phyloP scores from a whole-genome alignment of 2,329 filamentous ascomycete species.

The Apiospora kogelbergensis region DNA sequence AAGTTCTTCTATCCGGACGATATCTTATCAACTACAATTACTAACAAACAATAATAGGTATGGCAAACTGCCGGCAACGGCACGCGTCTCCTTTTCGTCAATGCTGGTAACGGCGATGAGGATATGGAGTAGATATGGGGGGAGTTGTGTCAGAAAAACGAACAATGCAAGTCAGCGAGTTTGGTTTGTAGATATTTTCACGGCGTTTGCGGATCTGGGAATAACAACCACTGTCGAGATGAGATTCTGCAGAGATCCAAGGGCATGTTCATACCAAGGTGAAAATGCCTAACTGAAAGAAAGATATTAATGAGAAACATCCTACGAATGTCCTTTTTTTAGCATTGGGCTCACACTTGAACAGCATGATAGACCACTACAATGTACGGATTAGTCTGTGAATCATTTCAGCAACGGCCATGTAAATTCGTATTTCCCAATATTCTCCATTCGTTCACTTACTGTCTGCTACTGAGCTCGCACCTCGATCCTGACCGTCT shows the following conservation, averaged over 20 bases:
- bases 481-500: no score
- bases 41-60: constrained; percentile 54
- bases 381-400: no score
- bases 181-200: not conserved
- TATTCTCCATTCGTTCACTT: no score
- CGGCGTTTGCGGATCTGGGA: not conserved
- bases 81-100: constrained; percentile 70
- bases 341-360: not conserved
- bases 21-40: not conserved
- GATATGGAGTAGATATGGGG: constrained; percentile 40
- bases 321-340: not conserved
- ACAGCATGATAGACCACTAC: no score
- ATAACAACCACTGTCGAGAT: not conserved
- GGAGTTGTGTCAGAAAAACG: not conserved
- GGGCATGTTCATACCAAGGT: not conserved
- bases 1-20: constrained; percentile 47
- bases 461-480: no score
- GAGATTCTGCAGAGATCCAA: not conserved
- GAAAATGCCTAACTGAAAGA: not conserved
- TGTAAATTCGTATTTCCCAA: no score
- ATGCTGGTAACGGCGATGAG: constrained; percentile 53
- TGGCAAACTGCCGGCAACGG: constrained; percentile 77
- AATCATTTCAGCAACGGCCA: no score
- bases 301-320: constrained; percentile 5
- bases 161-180: not conserved